Conservation (phyloP, 768 basidiomycete species). For the Scleroderma citrinum region DNA sequence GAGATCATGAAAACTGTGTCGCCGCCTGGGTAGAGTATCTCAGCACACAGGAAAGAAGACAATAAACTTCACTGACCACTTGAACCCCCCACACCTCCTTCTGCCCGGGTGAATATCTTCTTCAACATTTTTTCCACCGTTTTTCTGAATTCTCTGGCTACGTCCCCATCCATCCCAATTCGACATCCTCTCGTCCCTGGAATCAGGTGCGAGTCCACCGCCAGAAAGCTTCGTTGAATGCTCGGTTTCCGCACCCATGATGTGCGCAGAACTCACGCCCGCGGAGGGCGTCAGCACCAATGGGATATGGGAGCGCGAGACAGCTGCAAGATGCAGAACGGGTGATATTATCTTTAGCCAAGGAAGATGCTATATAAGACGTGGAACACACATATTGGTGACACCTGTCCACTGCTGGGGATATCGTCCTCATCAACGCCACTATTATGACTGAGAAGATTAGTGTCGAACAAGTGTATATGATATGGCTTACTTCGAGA, state of each 20-base stretch:
- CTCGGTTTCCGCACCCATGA: conserved; percentile 13
- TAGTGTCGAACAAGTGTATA: not conserved
- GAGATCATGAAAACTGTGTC: conserved; percentile 65
- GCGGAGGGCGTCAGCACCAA: conserved; percentile 26
- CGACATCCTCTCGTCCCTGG: conserved; percentile 32
- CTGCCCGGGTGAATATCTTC: conserved; percentile 9
- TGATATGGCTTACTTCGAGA: conserved; percentile 31
- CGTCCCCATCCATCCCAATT: conserved; percentile 42
- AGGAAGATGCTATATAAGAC: not conserved
- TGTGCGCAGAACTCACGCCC: conserved; percentile 23
- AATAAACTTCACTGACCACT: conserved; percentile 12
- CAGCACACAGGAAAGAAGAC: conserved; percentile 4
- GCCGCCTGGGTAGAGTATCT: conserved; percentile 24
- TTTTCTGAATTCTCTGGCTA: conserved; percentile 9
- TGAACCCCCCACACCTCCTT: conserved; percentile 19
- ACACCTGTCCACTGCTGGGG: conserved; percentile 75
- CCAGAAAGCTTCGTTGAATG: conserved; percentile 6
- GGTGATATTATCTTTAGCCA: not conserved
- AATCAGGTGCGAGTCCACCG: not conserved
- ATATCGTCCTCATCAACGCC: conserved; percentile 54
- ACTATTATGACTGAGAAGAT: conserved; percentile 18
- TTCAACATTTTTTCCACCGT: conserved; percentile 16
- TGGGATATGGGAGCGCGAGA: conserved; percentile 17
- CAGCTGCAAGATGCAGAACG: conserved; percentile 14
- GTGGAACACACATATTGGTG: conserved; percentile 55